phyloP scores from a whole-genome alignment of 2,329 filamentous ascomycete species.

The Diaporthe sp. region DNA sequence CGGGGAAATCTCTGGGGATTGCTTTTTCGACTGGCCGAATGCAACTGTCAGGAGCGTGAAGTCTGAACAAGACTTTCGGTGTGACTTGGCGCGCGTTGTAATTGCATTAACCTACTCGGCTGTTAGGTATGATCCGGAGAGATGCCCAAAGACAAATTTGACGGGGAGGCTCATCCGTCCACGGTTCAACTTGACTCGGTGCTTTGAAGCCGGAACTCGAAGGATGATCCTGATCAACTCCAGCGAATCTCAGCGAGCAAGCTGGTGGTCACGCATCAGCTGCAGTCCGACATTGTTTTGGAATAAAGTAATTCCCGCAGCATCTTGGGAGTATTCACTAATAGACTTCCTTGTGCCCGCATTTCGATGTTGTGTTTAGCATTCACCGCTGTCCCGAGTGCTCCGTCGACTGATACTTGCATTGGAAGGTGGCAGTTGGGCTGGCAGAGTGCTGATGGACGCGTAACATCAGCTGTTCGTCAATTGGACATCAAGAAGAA shows the following conservation, averaged over 20 bases:
- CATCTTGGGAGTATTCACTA: background rate
- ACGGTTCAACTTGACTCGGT: background rate
- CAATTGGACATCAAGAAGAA: background rate
- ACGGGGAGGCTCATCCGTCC: background rate
- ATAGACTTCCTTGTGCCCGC: background rate
- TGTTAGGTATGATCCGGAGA: background rate
- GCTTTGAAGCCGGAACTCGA: background rate
- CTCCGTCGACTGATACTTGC: background rate
- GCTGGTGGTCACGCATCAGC: background rate
- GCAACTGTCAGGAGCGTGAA: background rate
- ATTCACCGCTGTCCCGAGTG: background rate
- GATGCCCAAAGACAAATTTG: background rate
- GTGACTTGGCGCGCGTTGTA: constrained; percentile 1
- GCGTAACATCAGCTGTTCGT: background rate
- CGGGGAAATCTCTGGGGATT: background rate
- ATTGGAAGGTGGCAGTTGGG: background rate
- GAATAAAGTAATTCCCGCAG: background rate
- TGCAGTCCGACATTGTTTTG: background rate
- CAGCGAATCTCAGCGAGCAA: background rate
- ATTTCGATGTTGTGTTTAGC: background rate
- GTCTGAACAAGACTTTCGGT: background rate
- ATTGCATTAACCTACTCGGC: background rate
- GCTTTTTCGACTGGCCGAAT: background rate
- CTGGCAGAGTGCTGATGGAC: background rate
- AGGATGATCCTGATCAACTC: constrained; percentile 18